These are phyloP conservation scores for Solanum corneliomulleri DNA, from an alignment of 257 asterid genomes.

Conservation along the genomic window DNA sequence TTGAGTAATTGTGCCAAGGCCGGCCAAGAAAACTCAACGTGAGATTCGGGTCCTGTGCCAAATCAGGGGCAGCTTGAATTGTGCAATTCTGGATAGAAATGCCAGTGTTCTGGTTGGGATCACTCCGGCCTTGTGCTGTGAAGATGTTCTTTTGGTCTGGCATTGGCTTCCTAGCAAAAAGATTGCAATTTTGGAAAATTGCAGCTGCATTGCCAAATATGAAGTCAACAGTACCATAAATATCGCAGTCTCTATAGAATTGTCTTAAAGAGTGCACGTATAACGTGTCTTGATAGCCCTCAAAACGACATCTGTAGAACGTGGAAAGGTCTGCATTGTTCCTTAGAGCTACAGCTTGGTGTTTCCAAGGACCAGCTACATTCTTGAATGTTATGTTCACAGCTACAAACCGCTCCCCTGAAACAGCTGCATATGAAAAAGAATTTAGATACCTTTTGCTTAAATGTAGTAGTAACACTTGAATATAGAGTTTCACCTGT, in stretches of 20 bases:
- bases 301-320: constrained; percentile 1
- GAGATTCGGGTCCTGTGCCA: not conserved
- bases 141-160: constrained; percentile 4
- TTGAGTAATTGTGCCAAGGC: constrained; percentile 10
- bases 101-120: constrained; percentile 11
- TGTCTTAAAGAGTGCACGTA: constrained; percentile 4
- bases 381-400: constrained; percentile 2
- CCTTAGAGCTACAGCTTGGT: constrained; percentile 8
- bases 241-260: constrained; percentile 5
- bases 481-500: not conserved
- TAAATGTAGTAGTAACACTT: not conserved
- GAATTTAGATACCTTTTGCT: not conserved
- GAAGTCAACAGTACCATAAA: constrained; percentile 6
- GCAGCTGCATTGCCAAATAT: not conserved
- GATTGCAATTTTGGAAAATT: not conserved
- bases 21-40: constrained; percentile 4
- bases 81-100: constrained; percentile 12
- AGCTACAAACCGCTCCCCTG: constrained; percentile 9
- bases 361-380: constrained; percentile 5
- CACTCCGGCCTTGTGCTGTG: constrained; percentile 12
- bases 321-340: constrained; percentile 6
- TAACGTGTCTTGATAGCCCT: constrained; percentile 4
- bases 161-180: constrained; percentile 7
- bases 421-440: not conserved
- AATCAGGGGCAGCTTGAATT: constrained; percentile 10